Base-by-base conservation (phyloP, 768 basidiomycete genomes). In the Rhizopogon roseolus region DNA sequence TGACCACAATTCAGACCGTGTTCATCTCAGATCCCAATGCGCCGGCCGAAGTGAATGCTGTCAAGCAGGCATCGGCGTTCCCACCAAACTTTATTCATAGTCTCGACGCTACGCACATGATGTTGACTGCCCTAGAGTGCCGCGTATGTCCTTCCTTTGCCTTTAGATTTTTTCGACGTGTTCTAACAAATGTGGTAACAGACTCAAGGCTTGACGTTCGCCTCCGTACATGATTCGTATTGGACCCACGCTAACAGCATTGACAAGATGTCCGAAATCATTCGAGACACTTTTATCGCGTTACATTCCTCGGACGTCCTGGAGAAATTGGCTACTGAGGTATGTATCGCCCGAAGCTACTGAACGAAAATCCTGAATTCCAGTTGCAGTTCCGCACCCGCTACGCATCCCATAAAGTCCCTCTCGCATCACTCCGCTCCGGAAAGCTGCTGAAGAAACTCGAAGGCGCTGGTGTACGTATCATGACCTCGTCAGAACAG, bases 51-150 rank as follows among this genome's bases (percentile, higher is more conserved):
- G 94, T 98, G 42, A 90, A 92, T 60, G 68, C 89, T 1, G 57
- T 75, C 54, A 97, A 97, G 69, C 96, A 99, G 68, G 90, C 93
- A 0, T 84, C 93, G 14, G 97, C 97, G 1, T 98, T 99, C 84
- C 96, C 97, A 5, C 97, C 97, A 45, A 99, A 99, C 73, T 98
- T 96, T 64, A 93, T 99, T 50, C 97, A 99, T 67, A 92, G 90
- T 64, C 78, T 99, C 28, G 97, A 99, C 67, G 97, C 97, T 2
- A 96, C 96, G 1, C 97, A 99, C 72, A 98, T 99, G 94, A 87
- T 98, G 83, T 72, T 98, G 61, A 97, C 95, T 2, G 94, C 96
- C 9, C 77, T 96, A 44, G 88, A 93, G 60, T 97, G 94, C 68
- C 74, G 80, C 57, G 93, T 91, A 69, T 51, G 86, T 71, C 13